Base-by-base conservation (phyloP, 2,329 filamentous ascomycete species). In the Venturia aucupariae region DNA sequence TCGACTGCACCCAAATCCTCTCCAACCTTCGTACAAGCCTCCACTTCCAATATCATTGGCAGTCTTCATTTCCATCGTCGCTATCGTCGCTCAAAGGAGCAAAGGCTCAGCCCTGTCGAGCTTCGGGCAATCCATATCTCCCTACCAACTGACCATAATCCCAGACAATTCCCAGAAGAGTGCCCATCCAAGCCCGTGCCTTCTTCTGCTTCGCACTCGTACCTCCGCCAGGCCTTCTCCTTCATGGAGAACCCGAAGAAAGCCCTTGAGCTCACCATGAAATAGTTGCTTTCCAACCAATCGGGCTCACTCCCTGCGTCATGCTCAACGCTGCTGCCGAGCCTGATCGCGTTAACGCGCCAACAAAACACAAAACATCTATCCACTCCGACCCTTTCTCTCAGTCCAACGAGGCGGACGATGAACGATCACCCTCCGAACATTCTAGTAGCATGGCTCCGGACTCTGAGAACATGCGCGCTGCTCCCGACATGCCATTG, bases 361-460 rank as follows among this genome's bases (percentile, higher is more conserved):
- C 51, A 32, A 19, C 51, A 32, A 19, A 32, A 8, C 19, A 57
- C 30, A 57, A 35, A 22, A 32, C 51, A 2, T 57, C 51, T 10
- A 35, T 57, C 11, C 51, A 35, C 15, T 51, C 46, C 46, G 46
- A 51, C 5, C 30, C 51, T 17, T 57, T 57, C 24, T 41, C 62
- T 1, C 46, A 39, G 30, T 75, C 74, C 67, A 75, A 76, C 73
- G 75, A 75, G 57, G 76, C 75, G 67, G 76, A 79, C 69, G 77
- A 78, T 72, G 76, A 78, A 70, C 75, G 75, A 66, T 74, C 72
- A 64, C 67, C 72, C 55, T 72, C 71, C 22, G 51, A 41, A 15
- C n/a, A 19, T 38, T 59, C 62, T n/a, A 46, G n/a, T n/a, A 62
- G 68, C 66, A 75, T 75, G 73, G 72, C 72, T 55, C 75, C 75